phyloP scores from a whole-genome alignment of 2,329 filamentous ascomycete species.

The Teratosphaeria pseudoeucalypti region DNA sequence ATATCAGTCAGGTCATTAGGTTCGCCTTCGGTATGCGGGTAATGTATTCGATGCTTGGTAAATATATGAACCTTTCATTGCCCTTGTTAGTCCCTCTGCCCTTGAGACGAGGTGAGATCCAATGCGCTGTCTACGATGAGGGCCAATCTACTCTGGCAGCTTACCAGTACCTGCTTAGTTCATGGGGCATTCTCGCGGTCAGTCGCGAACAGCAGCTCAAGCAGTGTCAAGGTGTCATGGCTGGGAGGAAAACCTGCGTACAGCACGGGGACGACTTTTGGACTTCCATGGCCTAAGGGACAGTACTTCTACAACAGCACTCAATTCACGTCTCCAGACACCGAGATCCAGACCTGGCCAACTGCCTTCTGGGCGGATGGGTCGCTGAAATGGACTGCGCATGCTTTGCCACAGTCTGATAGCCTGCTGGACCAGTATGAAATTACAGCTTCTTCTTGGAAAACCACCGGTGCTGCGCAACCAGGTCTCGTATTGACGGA shows the following conservation, averaged over 20 bases:
- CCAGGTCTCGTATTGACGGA: slow-evolving; percentile 1
- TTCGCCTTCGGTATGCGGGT: neutral
- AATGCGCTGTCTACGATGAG: neutral
- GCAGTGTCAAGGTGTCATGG: neutral
- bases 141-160: neutral
- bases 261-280: slow-evolving; percentile 28
- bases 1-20: neutral
- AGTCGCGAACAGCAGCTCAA: neutral
- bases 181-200: neutral
- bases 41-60: too few species aligned
- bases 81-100: neutral
- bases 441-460: slow-evolving; percentile 24
- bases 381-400: slow-evolving; percentile 52
- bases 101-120: neutral
- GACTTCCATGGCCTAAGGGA: slow-evolving; percentile 30
- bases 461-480: neutral
- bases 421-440: slow-evolving; percentile 34
- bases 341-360: slow-evolving; percentile 42
- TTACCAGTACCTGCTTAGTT: neutral
- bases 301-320: slow-evolving; percentile 28
- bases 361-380: slow-evolving; percentile 52
- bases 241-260: slow-evolving; percentile 7
- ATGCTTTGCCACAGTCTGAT: slow-evolving; percentile 41
- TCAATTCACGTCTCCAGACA: slow-evolving; percentile 17
- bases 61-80: neutral